Evolutionary conservation across 176 grass and related monocot genomes (phyloP).

Genomic region (Triticum timopheevii): DNA sequence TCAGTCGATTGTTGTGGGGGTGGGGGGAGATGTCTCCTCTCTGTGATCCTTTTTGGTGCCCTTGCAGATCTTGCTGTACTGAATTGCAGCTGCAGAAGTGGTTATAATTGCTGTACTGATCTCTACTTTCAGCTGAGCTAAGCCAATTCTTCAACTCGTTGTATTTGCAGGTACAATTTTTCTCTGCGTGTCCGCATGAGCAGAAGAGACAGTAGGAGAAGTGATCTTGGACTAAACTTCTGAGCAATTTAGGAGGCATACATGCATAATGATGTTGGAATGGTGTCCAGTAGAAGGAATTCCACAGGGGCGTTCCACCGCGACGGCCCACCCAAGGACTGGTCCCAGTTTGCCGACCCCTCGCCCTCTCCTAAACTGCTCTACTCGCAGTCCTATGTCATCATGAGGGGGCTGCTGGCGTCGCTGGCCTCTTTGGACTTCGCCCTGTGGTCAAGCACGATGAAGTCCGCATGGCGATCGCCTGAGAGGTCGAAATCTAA

Average conservation of each 20-base stretch:
- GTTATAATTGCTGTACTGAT: neutral
- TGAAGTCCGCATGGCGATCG: slow-evolving; percentile 53
- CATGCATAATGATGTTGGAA: slow-evolving; percentile 51
- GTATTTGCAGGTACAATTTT: slow-evolving; percentile 41
- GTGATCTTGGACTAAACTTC: neutral
- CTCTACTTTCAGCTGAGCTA: slow-evolving; percentile 7
- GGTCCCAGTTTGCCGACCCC: slow-evolving; percentile 58
- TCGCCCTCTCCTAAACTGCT: slow-evolving; percentile 69
- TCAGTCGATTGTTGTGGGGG: neutral
- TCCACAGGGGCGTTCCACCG: slow-evolving; percentile 41
- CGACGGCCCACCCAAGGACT: slow-evolving; percentile 56
- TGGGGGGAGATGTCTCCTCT: neutral
- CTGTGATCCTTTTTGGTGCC: neutral
- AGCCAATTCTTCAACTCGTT: neutral
- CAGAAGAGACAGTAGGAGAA: neutral
- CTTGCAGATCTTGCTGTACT: slow-evolving; percentile 15
- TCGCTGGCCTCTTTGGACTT: slow-evolving; percentile 51
- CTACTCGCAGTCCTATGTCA: slow-evolving; percentile 69
- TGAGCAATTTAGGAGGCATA: slow-evolving; percentile 34
- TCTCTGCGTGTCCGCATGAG: neutral
- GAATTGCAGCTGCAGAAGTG: neutral
- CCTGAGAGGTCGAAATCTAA: slow-evolving; percentile 61
- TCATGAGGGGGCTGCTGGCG: slow-evolving; percentile 58
- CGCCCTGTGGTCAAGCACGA: slow-evolving; percentile 37
- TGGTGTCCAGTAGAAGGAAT: slow-evolving; percentile 72